These are phyloP conservation scores for Tubosaeta brunneosetosa DNA, from an alignment of 768 basidiomycete species.

Conservation along the genomic window DNA sequence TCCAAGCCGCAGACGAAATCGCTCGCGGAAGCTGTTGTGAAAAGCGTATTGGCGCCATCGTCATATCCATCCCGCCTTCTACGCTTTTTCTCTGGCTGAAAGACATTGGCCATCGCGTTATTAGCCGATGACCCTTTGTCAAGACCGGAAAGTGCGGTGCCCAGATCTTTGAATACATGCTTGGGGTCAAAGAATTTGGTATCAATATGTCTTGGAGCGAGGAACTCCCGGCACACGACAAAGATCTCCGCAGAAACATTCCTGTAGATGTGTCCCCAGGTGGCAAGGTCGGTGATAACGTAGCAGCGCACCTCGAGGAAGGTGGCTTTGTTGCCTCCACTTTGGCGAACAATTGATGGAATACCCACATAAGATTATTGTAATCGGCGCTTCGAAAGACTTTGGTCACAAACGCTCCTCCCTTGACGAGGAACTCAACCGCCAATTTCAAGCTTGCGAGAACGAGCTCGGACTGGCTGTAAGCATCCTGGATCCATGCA, in stretches of 20 bases:
- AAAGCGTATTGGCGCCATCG: constrained; percentile 90
- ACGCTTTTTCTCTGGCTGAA: constrained; percentile 95
- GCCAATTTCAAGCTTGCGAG: constrained; percentile 93
- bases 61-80: constrained; percentile 91
- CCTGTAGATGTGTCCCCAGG: constrained; percentile 36
- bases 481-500: constrained; percentile 99
- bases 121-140: constrained; percentile 55
- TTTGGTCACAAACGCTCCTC: constrained; percentile 95
- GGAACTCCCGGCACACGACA: constrained; percentile 93
- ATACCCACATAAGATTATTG: constrained; percentile 98
- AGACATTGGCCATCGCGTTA: constrained; percentile 84
- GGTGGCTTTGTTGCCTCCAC: constrained; percentile 99
- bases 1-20: constrained; percentile 70
- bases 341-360: constrained; percentile 90
- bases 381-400: constrained; percentile 98
- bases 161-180: constrained; percentile 94
- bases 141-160: constrained; percentile 40
- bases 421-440: constrained; percentile 89
- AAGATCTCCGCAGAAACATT: constrained; percentile 99
- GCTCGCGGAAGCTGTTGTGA: constrained; percentile 62
- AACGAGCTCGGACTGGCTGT: constrained; percentile 93
- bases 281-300: neutral
- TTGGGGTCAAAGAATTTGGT: constrained; percentile 97
- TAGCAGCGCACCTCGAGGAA: constrained; percentile 72
- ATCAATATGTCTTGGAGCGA: constrained; percentile 93